Conservation (phyloP, 1,139 yeast species). For the Torulaspora pretoriensis region DNA sequence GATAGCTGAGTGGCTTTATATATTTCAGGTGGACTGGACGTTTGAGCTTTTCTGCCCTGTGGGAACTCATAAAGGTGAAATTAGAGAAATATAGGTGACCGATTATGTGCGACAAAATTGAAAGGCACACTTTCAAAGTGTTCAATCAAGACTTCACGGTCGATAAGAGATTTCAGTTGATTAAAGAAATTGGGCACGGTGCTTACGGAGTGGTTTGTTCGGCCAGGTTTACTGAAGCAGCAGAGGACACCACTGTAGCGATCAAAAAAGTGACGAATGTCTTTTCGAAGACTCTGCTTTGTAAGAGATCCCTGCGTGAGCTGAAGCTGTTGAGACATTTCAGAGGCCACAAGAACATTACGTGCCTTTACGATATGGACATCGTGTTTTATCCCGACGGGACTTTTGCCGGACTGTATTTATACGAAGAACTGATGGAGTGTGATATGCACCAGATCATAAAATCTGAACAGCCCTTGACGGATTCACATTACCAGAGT, state of each 20-base stretch:
- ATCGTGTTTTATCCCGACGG: conserved; percentile 52
- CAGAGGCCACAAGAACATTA: conserved; percentile 88
- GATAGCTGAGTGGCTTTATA: neutral
- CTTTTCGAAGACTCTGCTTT: conserved; percentile 78
- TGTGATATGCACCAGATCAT: conserved; percentile 98
- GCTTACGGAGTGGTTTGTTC: conserved; percentile 96
- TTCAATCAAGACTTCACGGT: conserved; percentile 87
- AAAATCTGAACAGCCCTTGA: conserved; percentile 85
- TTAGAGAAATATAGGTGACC: neutral
- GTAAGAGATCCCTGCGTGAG: conserved; percentile 87
- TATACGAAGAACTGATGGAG: conserved; percentile 95
- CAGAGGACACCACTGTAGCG: conserved; percentile 79
- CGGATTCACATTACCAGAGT: conserved; percentile 92
- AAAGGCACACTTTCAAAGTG: conserved; percentile 53
- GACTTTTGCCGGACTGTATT: conserved; percentile 82
- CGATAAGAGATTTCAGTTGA: conserved; percentile 77
- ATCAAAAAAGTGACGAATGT: conserved; percentile 92
- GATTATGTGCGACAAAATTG: conserved; percentile 25
- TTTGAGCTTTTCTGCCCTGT: neutral
- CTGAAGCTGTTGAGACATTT: conserved; percentile 83
- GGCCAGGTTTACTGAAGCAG: conserved; percentile 68
- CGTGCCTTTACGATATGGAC: conserved; percentile 90
- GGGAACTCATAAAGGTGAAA: neutral
- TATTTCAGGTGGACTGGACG: neutral
- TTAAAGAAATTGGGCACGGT: conserved; percentile 92